These are phyloP conservation scores for Alnus glutinosa DNA, from an alignment of 306 rosid genomes.

Conservation along the genomic window DNA sequence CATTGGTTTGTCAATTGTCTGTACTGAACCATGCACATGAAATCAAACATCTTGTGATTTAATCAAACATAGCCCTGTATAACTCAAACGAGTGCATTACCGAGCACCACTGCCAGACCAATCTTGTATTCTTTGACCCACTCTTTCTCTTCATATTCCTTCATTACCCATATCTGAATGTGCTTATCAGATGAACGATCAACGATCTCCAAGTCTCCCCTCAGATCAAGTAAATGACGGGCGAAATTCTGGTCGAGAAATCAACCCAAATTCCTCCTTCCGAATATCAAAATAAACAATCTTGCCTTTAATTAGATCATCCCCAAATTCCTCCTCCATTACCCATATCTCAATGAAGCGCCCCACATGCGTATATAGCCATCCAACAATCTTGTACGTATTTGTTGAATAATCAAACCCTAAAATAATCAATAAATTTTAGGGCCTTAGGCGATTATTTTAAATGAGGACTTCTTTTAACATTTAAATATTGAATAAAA, in stretches of 20 bases:
- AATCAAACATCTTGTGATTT: background rate
- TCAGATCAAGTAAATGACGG: background rate
- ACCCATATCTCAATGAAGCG: background rate
- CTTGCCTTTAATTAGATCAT: background rate
- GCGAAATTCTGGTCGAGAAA: background rate
- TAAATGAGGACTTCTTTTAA: too few relatives aligned
- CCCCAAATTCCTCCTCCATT: background rate
- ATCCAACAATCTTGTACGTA: background rate
- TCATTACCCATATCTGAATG: background rate
- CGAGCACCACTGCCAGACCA: background rate
- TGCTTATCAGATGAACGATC: background rate
- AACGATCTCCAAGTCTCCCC: background rate
- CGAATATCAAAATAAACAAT: background rate
- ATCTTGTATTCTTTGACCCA: conserved; percentile 1
- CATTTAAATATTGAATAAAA: too few relatives aligned
- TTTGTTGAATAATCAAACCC: conserved; percentile 1
- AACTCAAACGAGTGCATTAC: background rate
- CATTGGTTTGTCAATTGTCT: background rate
- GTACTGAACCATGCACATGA: background rate
- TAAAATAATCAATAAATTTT: background rate
- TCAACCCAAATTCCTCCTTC: conserved; percentile 4
- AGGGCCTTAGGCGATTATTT: too few relatives aligned
- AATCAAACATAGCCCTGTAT: background rate
- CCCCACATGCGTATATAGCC: background rate
- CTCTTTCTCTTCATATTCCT: background rate